These are phyloP conservation scores for Podospora appendiculata DNA, from an alignment of 495 filamentous ascomycete genomes.

Conservation along the genomic window DNA sequence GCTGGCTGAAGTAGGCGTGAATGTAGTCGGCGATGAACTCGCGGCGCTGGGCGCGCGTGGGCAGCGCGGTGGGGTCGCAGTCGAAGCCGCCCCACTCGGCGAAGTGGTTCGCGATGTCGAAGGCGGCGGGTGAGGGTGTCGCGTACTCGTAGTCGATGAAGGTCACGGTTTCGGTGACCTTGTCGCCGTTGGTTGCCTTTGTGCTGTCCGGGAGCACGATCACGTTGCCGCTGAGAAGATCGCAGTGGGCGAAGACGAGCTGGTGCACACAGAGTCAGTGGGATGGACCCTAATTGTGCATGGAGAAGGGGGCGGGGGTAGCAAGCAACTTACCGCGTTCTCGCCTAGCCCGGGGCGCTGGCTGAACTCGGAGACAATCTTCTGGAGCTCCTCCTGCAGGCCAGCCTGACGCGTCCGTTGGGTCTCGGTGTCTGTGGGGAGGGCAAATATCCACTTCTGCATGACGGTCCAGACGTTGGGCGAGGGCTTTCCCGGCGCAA, in stretches of 20 bases:
- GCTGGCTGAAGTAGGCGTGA: constrained; percentile 41
- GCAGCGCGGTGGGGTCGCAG: constrained; percentile 81
- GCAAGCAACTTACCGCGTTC: constrained; percentile 52
- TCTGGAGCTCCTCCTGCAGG: constrained; percentile 69
- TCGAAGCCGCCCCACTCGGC: constrained; percentile 97
- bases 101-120: constrained; percentile 98
- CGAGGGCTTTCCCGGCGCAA: constrained; percentile 53
- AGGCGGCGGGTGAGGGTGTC: constrained; percentile 89
- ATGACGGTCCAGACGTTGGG: constrained; percentile 90
- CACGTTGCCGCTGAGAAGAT: constrained; percentile 90
- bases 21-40: constrained; percentile 83
- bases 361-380: constrained; percentile 60
- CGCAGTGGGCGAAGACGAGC: constrained; percentile 92
- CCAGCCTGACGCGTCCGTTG: constrained; percentile 56
- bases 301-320: no score
- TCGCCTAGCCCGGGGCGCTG: constrained; percentile 64
- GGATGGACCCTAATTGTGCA: no score
- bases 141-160: constrained; percentile 99
- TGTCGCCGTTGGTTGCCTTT: constrained; percentile 18
- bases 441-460: constrained; percentile 88
- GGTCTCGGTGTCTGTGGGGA: constrained; percentile 61
- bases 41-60: constrained; percentile 67
- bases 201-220: constrained; percentile 61
- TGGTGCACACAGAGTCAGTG: constrained; percentile 18
- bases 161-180: constrained; percentile 48